phyloP scores from a whole-genome alignment of 352 stramenopile genomes.

The Thalassiosira exigua region DNA sequence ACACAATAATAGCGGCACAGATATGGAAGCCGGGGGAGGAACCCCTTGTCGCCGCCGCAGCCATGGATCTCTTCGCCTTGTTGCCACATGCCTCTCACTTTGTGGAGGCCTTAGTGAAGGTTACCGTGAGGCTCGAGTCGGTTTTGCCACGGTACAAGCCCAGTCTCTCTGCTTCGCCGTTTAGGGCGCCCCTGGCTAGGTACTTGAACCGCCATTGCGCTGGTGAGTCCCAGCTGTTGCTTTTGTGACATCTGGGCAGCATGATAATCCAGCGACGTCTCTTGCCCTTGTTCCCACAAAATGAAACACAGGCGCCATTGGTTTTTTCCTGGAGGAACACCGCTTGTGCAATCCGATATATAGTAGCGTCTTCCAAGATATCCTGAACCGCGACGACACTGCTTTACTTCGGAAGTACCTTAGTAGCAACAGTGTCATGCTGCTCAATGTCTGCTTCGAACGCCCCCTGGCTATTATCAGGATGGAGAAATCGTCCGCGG shows the following conservation, averaged over 20 bases:
- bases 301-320: constrained; percentile 44
- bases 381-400: constrained; percentile 92
- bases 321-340: constrained; percentile 77
- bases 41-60: constrained; percentile 92
- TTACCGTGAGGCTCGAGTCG: constrained; percentile 92
- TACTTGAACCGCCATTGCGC: constrained; percentile 92
- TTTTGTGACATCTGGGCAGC: neutral
- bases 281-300: constrained; percentile 3
- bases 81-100: constrained; percentile 94
- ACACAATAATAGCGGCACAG: constrained; percentile 66
- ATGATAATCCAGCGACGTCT: neutral
- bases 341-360: constrained; percentile 87
- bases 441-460: constrained; percentile 93
- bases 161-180: constrained; percentile 90
- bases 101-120: constrained; percentile 94
- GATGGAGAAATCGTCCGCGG: constrained; percentile 72
- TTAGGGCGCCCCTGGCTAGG: constrained; percentile 89
- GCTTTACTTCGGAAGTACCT: constrained; percentile 89
- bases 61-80: constrained; percentile 96
- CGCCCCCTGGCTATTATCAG: constrained; percentile 81
- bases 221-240: constrained; percentile 67
- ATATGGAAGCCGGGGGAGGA: constrained; percentile 90
- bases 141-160: constrained; percentile 91
- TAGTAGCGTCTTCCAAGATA: constrained; percentile 92
- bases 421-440: constrained; percentile 77